phyloP scores from a whole-genome alignment of 176 grass and related monocot genomes.

The Avena atlantica region DNA sequence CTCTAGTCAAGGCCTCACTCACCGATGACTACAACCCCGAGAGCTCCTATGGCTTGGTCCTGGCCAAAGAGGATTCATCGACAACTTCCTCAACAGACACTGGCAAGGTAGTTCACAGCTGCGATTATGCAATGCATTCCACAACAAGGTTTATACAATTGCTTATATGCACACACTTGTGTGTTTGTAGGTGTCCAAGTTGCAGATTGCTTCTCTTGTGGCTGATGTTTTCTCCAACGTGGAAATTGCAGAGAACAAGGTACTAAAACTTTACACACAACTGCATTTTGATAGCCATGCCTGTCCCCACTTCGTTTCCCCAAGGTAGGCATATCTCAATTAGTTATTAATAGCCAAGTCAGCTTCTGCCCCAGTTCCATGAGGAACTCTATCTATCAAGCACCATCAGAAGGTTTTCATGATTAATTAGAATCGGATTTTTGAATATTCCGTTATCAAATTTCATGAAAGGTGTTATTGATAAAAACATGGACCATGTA shows the following conservation, averaged over 20 bases:
- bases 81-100: slow-evolving; percentile 35
- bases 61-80: slow-evolving; percentile 59
- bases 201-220: slow-evolving; percentile 82
- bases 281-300: background rate
- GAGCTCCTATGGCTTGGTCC: slow-evolving; percentile 68
- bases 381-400: slow-evolving; percentile 5
- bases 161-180: slow-evolving; percentile 11
- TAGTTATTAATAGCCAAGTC: slow-evolving; percentile 2
- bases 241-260: slow-evolving; percentile 86
- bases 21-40: slow-evolving; percentile 80
- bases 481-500: background rate
- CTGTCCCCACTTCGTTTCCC: background rate
- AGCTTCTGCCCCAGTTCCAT: background rate
- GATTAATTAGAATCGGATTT: background rate
- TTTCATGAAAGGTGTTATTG: background rate
- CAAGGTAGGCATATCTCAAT: background rate
- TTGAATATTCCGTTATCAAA: background rate
- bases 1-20: slow-evolving; percentile 71
- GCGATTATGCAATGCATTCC: background rate
- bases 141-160: background rate
- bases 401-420: slow-evolving; percentile 2
- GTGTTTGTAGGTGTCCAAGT: slow-evolving; percentile 70
- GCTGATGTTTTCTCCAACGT: slow-evolving; percentile 86
- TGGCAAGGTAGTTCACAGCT: slow-evolving; percentile 54
- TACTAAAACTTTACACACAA: slow-evolving; percentile 39